Base-by-base conservation (phyloP, 1,139 yeast genomes). In the Candida albicans region DNA sequence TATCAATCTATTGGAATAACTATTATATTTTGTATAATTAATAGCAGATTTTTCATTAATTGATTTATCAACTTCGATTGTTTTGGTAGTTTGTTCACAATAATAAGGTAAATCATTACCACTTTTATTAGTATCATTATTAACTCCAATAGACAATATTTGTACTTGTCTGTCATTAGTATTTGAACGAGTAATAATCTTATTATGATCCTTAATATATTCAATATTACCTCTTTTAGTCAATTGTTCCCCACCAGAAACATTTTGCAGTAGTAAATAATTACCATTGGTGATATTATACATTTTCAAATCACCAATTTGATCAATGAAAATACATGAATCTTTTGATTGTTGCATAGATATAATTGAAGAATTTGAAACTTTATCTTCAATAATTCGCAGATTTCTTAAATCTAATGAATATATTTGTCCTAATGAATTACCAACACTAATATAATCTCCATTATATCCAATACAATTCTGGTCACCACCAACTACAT, bases 381-480 rank as follows among this genome's bases (percentile, higher is more conserved):
- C 44, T 15, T 32, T 6, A 35, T 59, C 59, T 8, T 52, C 43
- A 12, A 50, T 42, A 28, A 58, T 33, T 14, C 41, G 41, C 32
- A 51, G 56, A 31, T 56, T 54, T 30, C 70, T 56, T 22, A 67
- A 48, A 43, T 67, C 72, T 22, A 65, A 50, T 1, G 56, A 46
- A 47, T 59, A 59, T 27, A 62, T 39, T 25, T 40, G 43, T 2
- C 71, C 72, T 40, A 63, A 58, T 15, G 67, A 59, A 27, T 49
- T 40, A 5, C 24, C 34, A 32, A 32, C 18, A 32, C 24, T 32
- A 7, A 32, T 32, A 3, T 39, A 28, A 27, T 34, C 30, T n/a
- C 32, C 37, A 33, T 34, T 8, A 33, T 39, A 33, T 12, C 41
- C 41, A 18, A 39, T n/a, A 8, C 33, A 25, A 10, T 12, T 33